Evolutionary conservation across 176 grass and related monocot species (phyloP).

Genomic region (Hordeum marinum): DNA sequence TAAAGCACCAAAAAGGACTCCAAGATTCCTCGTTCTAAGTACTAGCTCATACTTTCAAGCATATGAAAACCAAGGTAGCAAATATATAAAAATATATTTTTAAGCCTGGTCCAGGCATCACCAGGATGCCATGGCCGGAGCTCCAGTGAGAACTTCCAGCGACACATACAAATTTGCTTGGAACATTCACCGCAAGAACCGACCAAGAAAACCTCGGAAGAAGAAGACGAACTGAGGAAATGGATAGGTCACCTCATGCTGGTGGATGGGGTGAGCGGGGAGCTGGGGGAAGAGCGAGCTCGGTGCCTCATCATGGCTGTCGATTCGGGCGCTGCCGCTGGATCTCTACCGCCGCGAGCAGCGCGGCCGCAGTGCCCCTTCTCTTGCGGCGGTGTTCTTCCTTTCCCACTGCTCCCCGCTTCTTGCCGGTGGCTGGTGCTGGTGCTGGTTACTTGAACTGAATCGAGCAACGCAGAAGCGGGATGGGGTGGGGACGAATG

Average conservation of each 20-base stretch:
- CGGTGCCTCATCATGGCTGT: constrained; percentile 55
- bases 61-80: not conserved
- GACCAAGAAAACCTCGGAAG: not conserved
- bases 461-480: not conserved
- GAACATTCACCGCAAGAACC: not conserved
- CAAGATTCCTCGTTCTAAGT: not conserved
- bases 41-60: not conserved
- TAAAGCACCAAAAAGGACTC: not conserved
- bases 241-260: constrained; percentile 21
- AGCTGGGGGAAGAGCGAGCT: constrained; percentile 34
- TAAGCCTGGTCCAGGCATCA: not conserved
- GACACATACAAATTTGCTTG: not conserved
- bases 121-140: not conserved
- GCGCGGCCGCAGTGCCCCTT: not conserved
- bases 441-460: not conserved
- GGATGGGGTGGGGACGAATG: not conserved
- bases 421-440: not conserved
- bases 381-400: not conserved
- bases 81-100: not conserved
- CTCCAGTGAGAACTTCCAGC: not conserved
- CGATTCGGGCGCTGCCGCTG: not conserved
- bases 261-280: constrained; percentile 43
- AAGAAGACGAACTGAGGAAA: not conserved
- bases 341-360: not conserved
- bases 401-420: not conserved